Evolutionary conservation across 1,139 yeast genomes (phyloP).

Genomic region (Fermentozyma sake): DNA sequence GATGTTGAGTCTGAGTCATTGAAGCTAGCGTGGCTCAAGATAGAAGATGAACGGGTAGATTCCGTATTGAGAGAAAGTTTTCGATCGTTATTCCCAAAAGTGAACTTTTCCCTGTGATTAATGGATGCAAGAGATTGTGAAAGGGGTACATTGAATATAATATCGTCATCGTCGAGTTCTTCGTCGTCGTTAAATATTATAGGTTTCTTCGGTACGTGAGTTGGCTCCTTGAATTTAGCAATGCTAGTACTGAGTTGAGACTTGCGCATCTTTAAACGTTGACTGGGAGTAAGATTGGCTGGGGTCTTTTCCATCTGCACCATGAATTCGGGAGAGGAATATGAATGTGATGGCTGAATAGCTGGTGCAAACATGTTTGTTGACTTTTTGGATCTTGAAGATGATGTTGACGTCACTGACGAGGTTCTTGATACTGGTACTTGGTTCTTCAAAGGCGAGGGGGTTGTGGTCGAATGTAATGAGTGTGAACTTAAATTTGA

Average conservation of each 20-base stretch:
- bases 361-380: too few relatives aligned
- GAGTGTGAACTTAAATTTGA: neutral
- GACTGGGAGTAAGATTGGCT: conserved; percentile 34
- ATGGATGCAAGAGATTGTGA: conserved; percentile 43
- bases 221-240: conserved; percentile 14
- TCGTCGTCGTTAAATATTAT: conserved; percentile 34
- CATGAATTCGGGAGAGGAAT: conserved; percentile 13
- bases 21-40: conserved; percentile 26
- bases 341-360: too few relatives aligned
- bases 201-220: neutral
- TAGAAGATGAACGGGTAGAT: conserved; percentile 43
- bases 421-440: conserved; percentile 14
- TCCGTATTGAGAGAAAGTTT: conserved; percentile 22
- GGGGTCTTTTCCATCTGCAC: conserved; percentile 25
- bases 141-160: conserved; percentile 61
- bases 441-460: conserved; percentile 18
- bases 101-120: conserved; percentile 22
- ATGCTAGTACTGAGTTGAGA: conserved; percentile 22
- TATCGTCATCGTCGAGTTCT: conserved; percentile 46
- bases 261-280: conserved; percentile 32
- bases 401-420: conserved; percentile 14
- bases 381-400: conserved; percentile 6
- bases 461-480: conserved; percentile 6
- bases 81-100: conserved; percentile 18
- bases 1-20: conserved; percentile 16